These are phyloP conservation scores for Umbellularia californica DNA, from an alignment of 164 flowering plant species.

Conservation along the genomic window DNA sequence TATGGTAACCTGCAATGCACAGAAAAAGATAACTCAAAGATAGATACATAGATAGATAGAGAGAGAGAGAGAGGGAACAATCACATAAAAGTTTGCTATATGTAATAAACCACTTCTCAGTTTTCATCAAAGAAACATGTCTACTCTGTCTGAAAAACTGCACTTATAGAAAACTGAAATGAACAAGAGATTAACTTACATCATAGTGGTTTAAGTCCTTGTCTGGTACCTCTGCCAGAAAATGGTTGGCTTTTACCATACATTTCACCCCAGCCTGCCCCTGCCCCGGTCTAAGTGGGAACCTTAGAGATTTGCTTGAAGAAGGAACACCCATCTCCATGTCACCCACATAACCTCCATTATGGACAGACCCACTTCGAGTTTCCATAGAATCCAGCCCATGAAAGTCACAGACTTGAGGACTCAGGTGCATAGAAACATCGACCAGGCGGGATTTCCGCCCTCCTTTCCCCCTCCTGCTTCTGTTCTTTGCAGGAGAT, in stretches of 20 bases:
- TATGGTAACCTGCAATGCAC: constrained; percentile 60
- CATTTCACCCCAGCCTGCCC: constrained; percentile 84
- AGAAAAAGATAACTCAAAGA: neutral
- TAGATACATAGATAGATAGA: too few relatives aligned
- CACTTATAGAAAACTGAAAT: neutral
- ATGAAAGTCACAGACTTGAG: constrained; percentile 11
- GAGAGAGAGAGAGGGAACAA: too few relatives aligned
- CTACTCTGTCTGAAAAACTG: neutral
- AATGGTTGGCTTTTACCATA: constrained; percentile 94
- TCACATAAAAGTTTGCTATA: constrained; percentile 11
- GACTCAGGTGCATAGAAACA: constrained; percentile 46
- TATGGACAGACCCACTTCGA: constrained; percentile 24
- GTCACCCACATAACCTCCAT: constrained; percentile 33
- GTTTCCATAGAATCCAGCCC: constrained; percentile 20
- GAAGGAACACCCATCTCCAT: constrained; percentile 55
- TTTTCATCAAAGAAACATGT: neutral
- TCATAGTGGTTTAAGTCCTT: constrained; percentile 92
- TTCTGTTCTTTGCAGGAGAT: constrained; percentile 49
- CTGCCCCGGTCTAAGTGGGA: constrained; percentile 75
- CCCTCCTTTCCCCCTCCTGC: constrained; percentile 68
- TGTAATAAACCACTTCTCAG: constrained; percentile 9
- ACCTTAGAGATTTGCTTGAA: constrained; percentile 65
- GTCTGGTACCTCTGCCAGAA: constrained; percentile 74
- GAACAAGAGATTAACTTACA: constrained; percentile 42
- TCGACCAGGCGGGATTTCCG: constrained; percentile 65